Percentiles rank a stretch among this genome's conserved stretches.
phyloP scores from a whole-genome alignment of 208 protist genomes.

The Crithidia acanthocephali region DNA sequence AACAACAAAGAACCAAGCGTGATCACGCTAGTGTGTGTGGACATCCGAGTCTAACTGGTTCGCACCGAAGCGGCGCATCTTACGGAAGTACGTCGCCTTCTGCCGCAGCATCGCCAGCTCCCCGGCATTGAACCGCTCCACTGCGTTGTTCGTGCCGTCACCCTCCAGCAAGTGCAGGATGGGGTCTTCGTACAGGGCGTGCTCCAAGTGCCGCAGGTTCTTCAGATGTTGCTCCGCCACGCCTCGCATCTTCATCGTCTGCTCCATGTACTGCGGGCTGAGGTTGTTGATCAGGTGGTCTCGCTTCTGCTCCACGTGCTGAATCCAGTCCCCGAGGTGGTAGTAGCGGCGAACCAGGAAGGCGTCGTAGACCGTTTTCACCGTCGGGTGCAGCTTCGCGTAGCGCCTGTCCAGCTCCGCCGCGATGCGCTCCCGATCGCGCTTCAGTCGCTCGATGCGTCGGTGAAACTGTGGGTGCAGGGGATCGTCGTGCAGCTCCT shows the following conservation, averaged over 20 bases:
- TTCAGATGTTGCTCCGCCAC: constrained; percentile 58
- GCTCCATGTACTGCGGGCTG: constrained; percentile 63
- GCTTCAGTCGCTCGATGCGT: constrained; percentile 54
- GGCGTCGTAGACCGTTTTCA: constrained; percentile 89
- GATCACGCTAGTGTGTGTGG: constrained; percentile 67
- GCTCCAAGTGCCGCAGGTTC: constrained; percentile 59
- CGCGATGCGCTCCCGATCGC: constrained; percentile 74
- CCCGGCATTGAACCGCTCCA: constrained; percentile 59
- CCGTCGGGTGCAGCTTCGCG: constrained; percentile 75
- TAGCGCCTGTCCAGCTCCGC: constrained; percentile 73
- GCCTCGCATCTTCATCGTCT: constrained; percentile 44
- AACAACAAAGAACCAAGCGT: not conserved
- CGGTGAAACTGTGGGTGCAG: constrained; percentile 82
- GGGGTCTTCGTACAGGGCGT: constrained; percentile 60
- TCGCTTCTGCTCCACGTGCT: constrained; percentile 75
- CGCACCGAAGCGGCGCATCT: constrained; percentile 73
- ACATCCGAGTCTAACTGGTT: constrained; percentile 82
- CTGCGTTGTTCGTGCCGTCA: constrained; percentile 24
- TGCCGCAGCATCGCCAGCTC: constrained; percentile 85
- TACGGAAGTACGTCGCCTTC: constrained; percentile 84
- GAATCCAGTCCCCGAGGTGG: constrained; percentile 80
- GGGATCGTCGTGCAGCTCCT: constrained; percentile 80
- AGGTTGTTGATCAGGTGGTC: constrained; percentile 62
- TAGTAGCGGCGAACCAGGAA: constrained; percentile 87
- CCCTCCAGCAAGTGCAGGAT: constrained; percentile 53